Conservation (phyloP, 345 rosid species). For the Heritiera fomes region DNA sequence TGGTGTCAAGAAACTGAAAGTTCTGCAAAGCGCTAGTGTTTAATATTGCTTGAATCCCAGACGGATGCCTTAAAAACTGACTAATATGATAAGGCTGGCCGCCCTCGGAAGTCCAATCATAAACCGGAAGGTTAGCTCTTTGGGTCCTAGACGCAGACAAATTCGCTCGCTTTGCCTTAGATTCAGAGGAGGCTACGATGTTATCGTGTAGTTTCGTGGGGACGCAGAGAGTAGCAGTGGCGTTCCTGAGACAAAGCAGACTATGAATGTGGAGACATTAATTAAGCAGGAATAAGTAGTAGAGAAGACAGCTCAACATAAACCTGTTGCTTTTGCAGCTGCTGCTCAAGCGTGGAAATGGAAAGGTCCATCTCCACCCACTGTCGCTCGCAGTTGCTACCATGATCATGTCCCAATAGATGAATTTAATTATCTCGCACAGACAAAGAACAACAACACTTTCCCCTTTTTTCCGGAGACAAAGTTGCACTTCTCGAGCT, state of each 20-base stretch:
- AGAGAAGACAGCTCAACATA: not conserved
- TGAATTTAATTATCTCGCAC: not conserved
- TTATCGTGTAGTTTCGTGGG: not conserved
- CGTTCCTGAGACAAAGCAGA: not conserved
- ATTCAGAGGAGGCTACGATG: conserved; percentile 22
- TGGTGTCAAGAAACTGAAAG: conserved; percentile 50
- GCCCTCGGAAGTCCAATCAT: conserved; percentile 14
- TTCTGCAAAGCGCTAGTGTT: conserved; percentile 64
- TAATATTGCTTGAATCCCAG: conserved; percentile 67
- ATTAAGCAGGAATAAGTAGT: not conserved
- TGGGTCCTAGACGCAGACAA: conserved; percentile 62
- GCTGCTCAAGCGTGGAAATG: not conserved
- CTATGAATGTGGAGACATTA: not conserved
- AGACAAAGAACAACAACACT: no score
- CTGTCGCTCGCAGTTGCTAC: conserved; percentile 3
- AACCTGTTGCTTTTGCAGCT: not conserved
- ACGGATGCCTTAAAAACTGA: conserved; percentile 66
- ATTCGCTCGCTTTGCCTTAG: conserved; percentile 58
- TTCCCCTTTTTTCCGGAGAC: no score
- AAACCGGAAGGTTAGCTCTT: conserved; percentile 52
- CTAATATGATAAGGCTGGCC: conserved; percentile 43
- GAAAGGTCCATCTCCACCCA: conserved; percentile 7
- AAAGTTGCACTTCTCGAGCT: no score
- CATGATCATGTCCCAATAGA: not conserved
- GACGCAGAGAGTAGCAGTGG: not conserved